Evolutionary conservation across 306 rosid genomes (phyloP).

Genomic region (Datisca glomerata): DNA sequence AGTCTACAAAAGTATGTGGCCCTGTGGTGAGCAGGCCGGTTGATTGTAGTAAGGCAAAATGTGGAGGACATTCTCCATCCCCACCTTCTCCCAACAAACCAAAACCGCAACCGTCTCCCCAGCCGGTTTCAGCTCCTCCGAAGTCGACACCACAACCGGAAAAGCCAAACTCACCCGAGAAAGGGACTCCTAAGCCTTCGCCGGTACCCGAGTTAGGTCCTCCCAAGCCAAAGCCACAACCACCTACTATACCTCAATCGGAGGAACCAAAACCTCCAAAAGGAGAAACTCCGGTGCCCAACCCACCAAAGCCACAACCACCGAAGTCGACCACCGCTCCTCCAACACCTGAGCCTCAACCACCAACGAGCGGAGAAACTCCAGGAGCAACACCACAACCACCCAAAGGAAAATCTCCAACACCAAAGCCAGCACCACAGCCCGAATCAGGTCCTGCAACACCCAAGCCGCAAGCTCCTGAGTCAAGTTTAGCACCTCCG

Average conservation of each 20-base stretch:
- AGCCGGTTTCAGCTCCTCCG: conserved; percentile 13
- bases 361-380: background rate
- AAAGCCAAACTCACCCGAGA: too few species aligned
- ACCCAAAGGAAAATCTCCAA: background rate
- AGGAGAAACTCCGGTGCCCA: too few species aligned
- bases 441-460: background rate
- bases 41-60: conserved; percentile 53
- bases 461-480: background rate
- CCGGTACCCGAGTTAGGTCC: background rate
- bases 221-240: too few species aligned
- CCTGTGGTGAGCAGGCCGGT: conserved; percentile 58
- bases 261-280: background rate
- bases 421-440: background rate
- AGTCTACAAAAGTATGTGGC: conserved; percentile 45
- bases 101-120: conserved; percentile 17
- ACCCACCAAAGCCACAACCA: background rate
- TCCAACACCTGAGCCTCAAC: too few species aligned
- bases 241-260: too few species aligned
- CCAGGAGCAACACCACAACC: background rate
- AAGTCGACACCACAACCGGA: conserved; percentile 9
- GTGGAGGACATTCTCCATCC: conserved; percentile 24
- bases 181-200: too few species aligned
- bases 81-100: conserved; percentile 19
- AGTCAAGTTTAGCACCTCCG: background rate
- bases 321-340: too few species aligned